phyloP scores from a whole-genome alignment of 192 early-diverging fungal genomes.

The Gigaspora rosea region DNA sequence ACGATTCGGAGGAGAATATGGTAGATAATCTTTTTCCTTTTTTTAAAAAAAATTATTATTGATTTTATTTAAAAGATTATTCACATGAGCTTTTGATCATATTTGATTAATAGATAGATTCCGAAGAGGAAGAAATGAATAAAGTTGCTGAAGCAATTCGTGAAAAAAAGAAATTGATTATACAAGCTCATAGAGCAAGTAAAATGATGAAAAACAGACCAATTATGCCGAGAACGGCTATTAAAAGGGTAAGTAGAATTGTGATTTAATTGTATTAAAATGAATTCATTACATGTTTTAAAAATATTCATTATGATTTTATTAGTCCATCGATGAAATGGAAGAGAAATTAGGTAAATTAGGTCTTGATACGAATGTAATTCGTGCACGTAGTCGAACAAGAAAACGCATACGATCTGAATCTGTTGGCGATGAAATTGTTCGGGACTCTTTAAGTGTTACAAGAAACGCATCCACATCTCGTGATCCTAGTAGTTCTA shows the following conservation, averaged over 20 bases:
- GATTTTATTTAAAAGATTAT: not conserved
- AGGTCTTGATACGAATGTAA: slow-evolving; percentile 71
- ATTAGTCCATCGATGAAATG: slow-evolving; percentile 60
- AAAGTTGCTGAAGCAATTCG: slow-evolving; percentile 78
- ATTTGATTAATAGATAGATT: slow-evolving; percentile 52
- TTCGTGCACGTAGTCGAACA: slow-evolving; percentile 62
- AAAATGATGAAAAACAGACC: slow-evolving; percentile 82
- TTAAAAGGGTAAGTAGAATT: slow-evolving; percentile 9
- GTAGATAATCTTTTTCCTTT: slow-evolving; percentile 25
- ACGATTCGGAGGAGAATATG: slow-evolving; percentile 77
- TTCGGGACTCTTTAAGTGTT: slow-evolving; percentile 59
- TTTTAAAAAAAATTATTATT: not conserved
- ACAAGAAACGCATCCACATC: slow-evolving; percentile 31
- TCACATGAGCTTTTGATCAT: not conserved
- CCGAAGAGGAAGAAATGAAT: slow-evolving; percentile 79
- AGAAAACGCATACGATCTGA: slow-evolving; percentile 78
- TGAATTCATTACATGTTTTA: slow-evolving; percentile 31
- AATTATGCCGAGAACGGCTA: slow-evolving; percentile 65
- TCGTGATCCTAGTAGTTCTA: slow-evolving; percentile 15
- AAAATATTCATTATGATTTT: not conserved
- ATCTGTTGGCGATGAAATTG: slow-evolving; percentile 66
- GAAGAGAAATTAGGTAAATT: slow-evolving; percentile 67
- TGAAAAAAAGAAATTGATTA: slow-evolving; percentile 83
- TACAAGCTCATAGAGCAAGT: slow-evolving; percentile 68
- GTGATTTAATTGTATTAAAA: not conserved